Conservation (phyloP, 2,329 filamentous ascomycete species). For the Gaeumannomyces tritici region DNA sequence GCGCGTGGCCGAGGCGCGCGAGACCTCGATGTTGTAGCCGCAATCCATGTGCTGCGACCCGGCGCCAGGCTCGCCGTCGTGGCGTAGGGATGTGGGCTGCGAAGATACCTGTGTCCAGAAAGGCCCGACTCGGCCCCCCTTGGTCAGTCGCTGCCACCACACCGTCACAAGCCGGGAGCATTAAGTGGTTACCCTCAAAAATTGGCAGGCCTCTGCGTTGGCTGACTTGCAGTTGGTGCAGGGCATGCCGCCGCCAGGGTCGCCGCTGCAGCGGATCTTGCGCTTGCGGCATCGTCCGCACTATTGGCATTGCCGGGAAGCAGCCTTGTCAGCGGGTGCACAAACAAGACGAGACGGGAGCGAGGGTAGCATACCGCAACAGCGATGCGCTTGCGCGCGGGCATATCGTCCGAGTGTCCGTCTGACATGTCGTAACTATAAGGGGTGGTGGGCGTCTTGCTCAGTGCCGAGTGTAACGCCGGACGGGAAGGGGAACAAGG, state of each 20-base stretch:
- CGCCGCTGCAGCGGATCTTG: slow-evolving; percentile 91
- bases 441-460: neutral
- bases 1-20: neutral
- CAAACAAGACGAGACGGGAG: neutral
- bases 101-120: neutral
- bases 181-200: slow-evolving; percentile 58
- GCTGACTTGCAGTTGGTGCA: slow-evolving; percentile 77
- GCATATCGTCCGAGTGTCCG: slow-evolving; percentile 26
- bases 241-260: slow-evolving; percentile 63
- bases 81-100: neutral
- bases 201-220: slow-evolving; percentile 62
- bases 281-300: slow-evolving; percentile 83
- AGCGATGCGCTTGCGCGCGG: slow-evolving; percentile 47
- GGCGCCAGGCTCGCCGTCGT: neutral
- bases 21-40: slow-evolving; percentile 4
- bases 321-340: neutral
- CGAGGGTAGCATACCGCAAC: slow-evolving; percentile 38
- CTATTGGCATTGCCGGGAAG: slow-evolving; percentile 33
- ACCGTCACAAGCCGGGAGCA: neutral
- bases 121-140: neutral
- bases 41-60: neutral
- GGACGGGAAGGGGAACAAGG: neutral
- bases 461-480: neutral
- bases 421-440: slow-evolving; percentile 31
- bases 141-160: neutral